These are phyloP conservation scores for Corchorus capsularis DNA, from an alignment of 345 rosid species.

Conservation along the genomic window DNA sequence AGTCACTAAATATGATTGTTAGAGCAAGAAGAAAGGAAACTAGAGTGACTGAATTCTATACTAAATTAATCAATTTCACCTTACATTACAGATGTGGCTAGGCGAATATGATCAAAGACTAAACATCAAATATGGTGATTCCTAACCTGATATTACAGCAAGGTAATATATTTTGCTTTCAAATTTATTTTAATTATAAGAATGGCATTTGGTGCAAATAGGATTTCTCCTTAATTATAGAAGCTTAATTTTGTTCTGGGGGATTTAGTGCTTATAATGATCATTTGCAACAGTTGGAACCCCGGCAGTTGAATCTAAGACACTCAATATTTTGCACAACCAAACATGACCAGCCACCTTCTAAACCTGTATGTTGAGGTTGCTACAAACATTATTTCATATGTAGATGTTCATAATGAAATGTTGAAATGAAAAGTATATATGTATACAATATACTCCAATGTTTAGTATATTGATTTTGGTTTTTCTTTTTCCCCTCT, in stretches of 20 bases:
- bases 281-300: conserved; percentile 59
- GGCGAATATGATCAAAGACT: no score
- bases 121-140: no score
- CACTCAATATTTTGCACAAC: conserved; percentile 30
- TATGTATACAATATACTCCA: neutral
- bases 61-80: neutral
- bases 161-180: no score
- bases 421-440: neutral
- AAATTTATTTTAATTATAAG: neutral
- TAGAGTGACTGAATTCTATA: no score
- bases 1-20: no score
- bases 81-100: neutral
- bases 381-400: conserved; percentile 6
- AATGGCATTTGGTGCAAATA: neutral
- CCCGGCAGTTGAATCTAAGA: conserved; percentile 50
- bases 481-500: no score
- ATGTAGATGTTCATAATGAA: neutral
- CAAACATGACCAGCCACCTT: neutral
- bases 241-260: neutral
- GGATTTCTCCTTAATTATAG: neutral
- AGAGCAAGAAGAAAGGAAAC: no score
- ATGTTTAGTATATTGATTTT: no score
- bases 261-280: neutral
- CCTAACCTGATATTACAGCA: no score
- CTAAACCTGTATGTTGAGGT: conserved; percentile 62